phyloP scores from a whole-genome alignment of 129 eudicot species.

The Oenanthe sinensis region DNA sequence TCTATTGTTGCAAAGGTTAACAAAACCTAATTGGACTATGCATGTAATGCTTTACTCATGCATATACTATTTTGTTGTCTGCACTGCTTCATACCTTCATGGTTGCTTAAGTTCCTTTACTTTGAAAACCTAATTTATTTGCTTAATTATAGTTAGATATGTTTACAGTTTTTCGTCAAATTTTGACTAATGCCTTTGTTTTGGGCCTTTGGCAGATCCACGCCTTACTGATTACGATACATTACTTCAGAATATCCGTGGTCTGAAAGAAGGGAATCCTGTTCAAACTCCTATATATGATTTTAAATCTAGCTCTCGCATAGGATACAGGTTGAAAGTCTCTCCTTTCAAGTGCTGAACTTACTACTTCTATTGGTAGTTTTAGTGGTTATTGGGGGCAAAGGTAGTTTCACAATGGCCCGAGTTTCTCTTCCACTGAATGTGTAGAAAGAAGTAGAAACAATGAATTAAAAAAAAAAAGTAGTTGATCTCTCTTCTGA shows the following conservation, averaged over 20 bases:
- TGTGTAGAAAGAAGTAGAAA: background rate
- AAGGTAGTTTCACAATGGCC: background rate
- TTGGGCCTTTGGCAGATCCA: constrained; percentile 55
- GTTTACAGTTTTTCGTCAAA: background rate
- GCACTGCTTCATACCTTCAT: background rate
- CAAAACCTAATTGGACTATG: background rate
- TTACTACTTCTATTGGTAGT: background rate
- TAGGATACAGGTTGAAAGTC: constrained; percentile 68
- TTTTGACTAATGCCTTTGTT: constrained; percentile 16
- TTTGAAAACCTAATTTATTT: background rate
- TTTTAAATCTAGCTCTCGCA: constrained; percentile 85
- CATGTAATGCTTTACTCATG: background rate
- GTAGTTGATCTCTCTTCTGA: background rate
- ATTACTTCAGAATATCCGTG: constrained; percentile 76
- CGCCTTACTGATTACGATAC: constrained; percentile 94
- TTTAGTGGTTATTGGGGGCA: background rate
- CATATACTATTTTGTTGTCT: background rate
- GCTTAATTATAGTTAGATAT: background rate
- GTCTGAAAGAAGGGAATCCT: constrained; percentile 68
- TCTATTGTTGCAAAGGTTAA: background rate
- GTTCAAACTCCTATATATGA: constrained; percentile 93
- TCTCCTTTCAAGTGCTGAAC: background rate
- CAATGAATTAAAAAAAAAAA: background rate
- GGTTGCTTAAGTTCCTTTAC: background rate
- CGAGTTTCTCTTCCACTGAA: background rate